Evolutionary conservation across 306 rosid species (phyloP).

Genomic region (Acmispon strigosus): DNA sequence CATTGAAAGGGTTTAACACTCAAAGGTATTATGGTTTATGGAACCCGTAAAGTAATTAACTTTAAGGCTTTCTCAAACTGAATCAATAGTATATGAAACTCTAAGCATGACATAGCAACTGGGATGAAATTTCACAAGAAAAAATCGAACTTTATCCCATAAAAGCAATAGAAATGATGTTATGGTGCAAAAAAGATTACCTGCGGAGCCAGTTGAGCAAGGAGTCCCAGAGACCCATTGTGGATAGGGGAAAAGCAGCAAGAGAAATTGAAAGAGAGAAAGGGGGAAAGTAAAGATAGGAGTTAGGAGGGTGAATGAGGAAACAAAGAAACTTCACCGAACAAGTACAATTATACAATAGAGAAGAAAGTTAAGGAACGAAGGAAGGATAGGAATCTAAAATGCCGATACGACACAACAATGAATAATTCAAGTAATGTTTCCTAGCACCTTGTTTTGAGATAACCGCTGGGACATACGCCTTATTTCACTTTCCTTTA

Average conservation of each 20-base stretch:
- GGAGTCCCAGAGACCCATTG: constrained; percentile 86
- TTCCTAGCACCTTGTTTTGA: neutral
- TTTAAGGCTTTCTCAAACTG: neutral
- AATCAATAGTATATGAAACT: neutral
- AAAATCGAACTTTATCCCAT: neutral
- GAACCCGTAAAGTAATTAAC: neutral
- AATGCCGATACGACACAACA: neutral
- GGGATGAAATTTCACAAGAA: neutral
- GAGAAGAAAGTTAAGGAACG: neutral
- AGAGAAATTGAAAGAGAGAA: neutral
- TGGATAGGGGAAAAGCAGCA: neutral
- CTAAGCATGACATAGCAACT: neutral
- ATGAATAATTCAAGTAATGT: neutral
- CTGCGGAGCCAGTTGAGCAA: constrained; percentile 94
- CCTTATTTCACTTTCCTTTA: neutral
- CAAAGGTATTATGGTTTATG: neutral
- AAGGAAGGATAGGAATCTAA: constrained; percentile 9
- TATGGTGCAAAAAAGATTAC: constrained; percentile 8
- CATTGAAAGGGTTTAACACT: neutral
- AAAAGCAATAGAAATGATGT: neutral
- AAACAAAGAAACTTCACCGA: constrained; percentile 16
- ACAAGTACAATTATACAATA: neutral
- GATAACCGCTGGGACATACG: too few species aligned
- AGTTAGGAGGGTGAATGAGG: neutral
- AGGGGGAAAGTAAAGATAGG: neutral